Conservation (phyloP, 2,329 filamentous ascomycete genomes). For the Apiospora arundinis region DNA sequence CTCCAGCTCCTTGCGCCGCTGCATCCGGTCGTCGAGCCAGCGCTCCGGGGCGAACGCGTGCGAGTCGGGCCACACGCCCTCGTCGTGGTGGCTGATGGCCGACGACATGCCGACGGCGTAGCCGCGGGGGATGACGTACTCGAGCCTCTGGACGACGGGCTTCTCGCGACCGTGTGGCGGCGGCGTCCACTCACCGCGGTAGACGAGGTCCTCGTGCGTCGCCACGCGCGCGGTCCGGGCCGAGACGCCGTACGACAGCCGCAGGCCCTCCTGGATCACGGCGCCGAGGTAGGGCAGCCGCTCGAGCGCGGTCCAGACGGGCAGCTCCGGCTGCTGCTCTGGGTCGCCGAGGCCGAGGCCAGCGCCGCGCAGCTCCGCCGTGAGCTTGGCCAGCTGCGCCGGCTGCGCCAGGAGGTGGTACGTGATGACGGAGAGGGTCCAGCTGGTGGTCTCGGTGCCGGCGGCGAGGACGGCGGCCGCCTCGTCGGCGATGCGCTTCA, state of each 20-base stretch:
- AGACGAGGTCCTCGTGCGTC: slow-evolving; percentile 40
- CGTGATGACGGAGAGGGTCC: slow-evolving; percentile 42
- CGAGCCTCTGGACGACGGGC: slow-evolving; percentile 28
- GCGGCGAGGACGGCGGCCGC: slow-evolving; percentile 34
- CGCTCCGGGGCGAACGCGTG: slow-evolving; percentile 47
- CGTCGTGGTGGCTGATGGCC: slow-evolving; percentile 46
- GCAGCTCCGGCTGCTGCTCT: slow-evolving; percentile 30
- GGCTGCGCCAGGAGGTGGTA: slow-evolving; percentile 45
- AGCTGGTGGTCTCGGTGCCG: slow-evolving; percentile 40
- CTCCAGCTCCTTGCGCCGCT: slow-evolving; percentile 40
- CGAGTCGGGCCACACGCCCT: slow-evolving; percentile 44
- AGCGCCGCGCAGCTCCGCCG: slow-evolving; percentile 36
- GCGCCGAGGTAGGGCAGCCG: slow-evolving; percentile 45
- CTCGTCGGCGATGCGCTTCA: slow-evolving; percentile 29
- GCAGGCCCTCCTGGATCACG: slow-evolving; percentile 45
- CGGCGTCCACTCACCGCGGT: slow-evolving; percentile 35
- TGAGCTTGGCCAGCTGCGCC: slow-evolving; percentile 35
- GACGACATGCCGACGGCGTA: slow-evolving; percentile 47
- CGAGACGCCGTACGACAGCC: slow-evolving; percentile 41
- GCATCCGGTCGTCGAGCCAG: slow-evolving; percentile 44
- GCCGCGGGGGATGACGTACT: slow-evolving; percentile 43
- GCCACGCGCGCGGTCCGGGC: slow-evolving; percentile 37
- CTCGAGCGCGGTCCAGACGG: slow-evolving; percentile 42
- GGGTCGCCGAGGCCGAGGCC: slow-evolving; percentile 39
- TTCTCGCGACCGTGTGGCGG: slow-evolving; percentile 13